Evolutionary conservation across 2,329 filamentous ascomycete species (phyloP), one percentile per base, ranked within the genome.

Genomic region (Apiospora marii): DNA sequence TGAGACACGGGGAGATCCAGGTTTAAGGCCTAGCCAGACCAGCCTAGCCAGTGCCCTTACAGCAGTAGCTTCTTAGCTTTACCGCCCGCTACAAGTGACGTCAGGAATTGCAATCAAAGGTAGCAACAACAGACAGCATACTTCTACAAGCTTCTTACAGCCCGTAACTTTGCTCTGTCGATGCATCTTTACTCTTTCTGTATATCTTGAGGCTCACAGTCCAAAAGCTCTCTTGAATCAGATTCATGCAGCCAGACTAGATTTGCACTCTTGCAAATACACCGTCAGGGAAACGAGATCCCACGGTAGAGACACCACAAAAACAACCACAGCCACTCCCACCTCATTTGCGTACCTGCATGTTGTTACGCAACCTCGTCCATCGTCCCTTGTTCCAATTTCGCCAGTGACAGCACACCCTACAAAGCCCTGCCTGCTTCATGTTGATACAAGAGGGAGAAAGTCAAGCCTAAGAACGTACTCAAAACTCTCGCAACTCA

Each of bases 21-120:
- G 58, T 64, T 64, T 41, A 64, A 41, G 58, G 22, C 58, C 58
- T 37, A 61, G 53, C 19, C 53, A n/a, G 27, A 2, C 13, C 14
- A 53, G 49, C 49, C 37, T 30, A 37, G 27, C 30, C 16, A 61
- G 53, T 61, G 30, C 30, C 53, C 53, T 61, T 61, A 37, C 53
- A 61, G 53, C 53, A 37, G 53, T 37, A 61, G 53, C 58, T n/a
- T 64, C 34, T 41, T 49, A 22, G 30, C 34, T 64, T 64, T 37
- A 64, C 53, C 53, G 58, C 58, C 58, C 58, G 58, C 53, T 19
- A 37, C 58, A 41, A 41, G 58, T 64, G 58, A 64, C 58, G 58
- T 64, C 58, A 64, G 58, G 19, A 37, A n/a, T n/a, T 12, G 53
- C 30, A 61, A 61, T 7, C 27, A 34, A 61, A 5, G n/a, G 48